These are phyloP conservation scores for Lentinula novae-zelandiae DNA, from an alignment of 1,284 basidiomycete genomes.

Conservation along the genomic window DNA sequence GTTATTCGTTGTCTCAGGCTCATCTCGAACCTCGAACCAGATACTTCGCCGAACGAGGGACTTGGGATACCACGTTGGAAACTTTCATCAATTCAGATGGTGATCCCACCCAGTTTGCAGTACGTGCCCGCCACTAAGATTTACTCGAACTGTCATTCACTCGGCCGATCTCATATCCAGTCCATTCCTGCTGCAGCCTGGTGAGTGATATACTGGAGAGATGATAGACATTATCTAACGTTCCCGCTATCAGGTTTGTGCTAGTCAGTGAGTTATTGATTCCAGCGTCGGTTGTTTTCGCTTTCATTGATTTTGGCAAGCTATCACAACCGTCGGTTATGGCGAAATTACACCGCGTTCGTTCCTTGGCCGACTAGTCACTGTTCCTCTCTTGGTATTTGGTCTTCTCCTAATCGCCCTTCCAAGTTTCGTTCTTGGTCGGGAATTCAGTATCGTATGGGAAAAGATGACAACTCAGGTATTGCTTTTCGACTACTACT, in stretches of 20 bases:
- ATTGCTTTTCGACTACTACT: background rate
- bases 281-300: background rate
- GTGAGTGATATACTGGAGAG: constrained; percentile 22
- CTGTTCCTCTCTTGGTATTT: constrained; percentile 80
- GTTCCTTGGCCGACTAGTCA: constrained; percentile 78
- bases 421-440: constrained; percentile 83
- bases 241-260: constrained; percentile 30
- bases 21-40: constrained; percentile 30
- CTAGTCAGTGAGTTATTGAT: constrained; percentile 43
- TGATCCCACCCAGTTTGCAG: constrained; percentile 65
- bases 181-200: constrained; percentile 30
- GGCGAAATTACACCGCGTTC: constrained; percentile 85
- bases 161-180: background rate
- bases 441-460: constrained; percentile 87
- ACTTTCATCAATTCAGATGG: constrained; percentile 83
- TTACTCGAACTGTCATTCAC: background rate
- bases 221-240: background rate
- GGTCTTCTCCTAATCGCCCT: constrained; percentile 84
- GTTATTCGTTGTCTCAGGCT: background rate
- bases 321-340: constrained; percentile 83
- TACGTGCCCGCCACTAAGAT: background rate
- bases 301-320: constrained; percentile 28
- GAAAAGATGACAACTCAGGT: constrained; percentile 58
- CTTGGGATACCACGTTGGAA: constrained; percentile 77
- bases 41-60: constrained; percentile 85